Evolutionary conservation across 2,329 filamentous ascomycete genomes (phyloP).

Genomic region (Grosmannia penicillata): DNA sequence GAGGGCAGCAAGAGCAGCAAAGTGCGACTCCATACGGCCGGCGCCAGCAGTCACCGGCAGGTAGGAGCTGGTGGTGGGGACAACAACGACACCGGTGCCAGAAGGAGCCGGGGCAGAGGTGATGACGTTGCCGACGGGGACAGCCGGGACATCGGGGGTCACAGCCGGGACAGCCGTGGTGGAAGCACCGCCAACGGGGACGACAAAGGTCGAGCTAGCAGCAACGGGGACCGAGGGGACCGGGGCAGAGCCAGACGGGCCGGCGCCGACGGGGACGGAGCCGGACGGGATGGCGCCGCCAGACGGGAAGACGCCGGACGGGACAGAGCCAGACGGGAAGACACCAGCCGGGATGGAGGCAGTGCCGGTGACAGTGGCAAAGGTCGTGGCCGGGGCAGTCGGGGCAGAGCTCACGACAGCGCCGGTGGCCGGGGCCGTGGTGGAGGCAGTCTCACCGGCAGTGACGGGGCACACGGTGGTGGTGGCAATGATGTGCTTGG

Average conservation of each 20-base stretch:
- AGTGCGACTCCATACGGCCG: background rate
- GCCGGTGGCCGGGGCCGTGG: too few species aligned
- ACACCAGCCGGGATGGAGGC: background rate
- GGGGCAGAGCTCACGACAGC: too few species aligned
- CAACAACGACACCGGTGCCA: background rate
- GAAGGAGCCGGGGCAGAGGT: background rate
- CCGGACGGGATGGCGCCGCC: too few species aligned
- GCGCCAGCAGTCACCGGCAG: conserved; percentile 8
- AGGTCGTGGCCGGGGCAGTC: background rate
- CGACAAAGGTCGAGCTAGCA: background rate
- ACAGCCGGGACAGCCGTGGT: background rate
- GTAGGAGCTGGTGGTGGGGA: background rate
- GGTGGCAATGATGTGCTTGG: background rate
- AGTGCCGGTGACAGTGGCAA: background rate
- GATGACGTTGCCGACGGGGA: background rate
- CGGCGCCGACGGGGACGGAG: background rate
- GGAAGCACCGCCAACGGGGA: background rate
- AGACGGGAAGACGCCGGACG: too few species aligned
- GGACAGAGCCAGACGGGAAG: too few species aligned
- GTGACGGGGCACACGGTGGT: background rate
- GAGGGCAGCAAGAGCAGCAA: conserved; percentile 1
- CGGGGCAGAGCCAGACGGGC: background rate
- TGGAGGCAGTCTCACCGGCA: too few species aligned
- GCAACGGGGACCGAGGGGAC: background rate
- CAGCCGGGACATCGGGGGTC: background rate